Evolutionary conservation across 805 yeast species (phyloP), one percentile per base, ranked within the genome.

Genomic region (Ogataea ganodermae): DNA sequence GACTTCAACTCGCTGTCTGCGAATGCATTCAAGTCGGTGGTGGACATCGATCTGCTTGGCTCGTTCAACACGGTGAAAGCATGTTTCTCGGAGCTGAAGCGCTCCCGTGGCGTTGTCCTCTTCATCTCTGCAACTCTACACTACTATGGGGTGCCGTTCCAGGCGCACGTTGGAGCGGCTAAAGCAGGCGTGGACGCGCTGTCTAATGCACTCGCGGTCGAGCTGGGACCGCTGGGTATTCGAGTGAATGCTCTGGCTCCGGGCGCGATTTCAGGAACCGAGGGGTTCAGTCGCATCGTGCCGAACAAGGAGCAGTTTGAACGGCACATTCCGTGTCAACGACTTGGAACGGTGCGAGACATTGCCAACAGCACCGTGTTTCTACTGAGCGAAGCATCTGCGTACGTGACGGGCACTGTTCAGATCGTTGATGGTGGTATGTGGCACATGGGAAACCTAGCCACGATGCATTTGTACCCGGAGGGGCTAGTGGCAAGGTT

Each of bases 171-270:
- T 3, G 85, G 91, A 5, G 97, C 97, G 0, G 97, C 97, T 2
- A 92, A 92, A 68, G 96, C 97, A 1, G 98, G 97, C 21, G 77
- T 92, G 35, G 98, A 92, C 65, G 95, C 97, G 3, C 72, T 91
- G 30, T 81, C 89, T 22, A 83, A 85, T 54, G 84, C 90, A 1
- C 68, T 91, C 49, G 96, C 97, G 1, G 94, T 90, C 5, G 98
- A 91, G 68, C 73, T 89, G 45, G 97, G 97, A 1, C 96, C 97
- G 2, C 63, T 88, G 46, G 97, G 97, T 4, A 77, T 91, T 36
- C 78, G 94, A 47, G 78, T 83, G 38, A 91, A 92, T 65, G 81
- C 87, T 60, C 79, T 91, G 57, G 97, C 97, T 2, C 98, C 98
- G 0, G 97, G 98, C 14, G 83, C 89, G 7, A 91, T 91, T 59